Percentiles rank a stretch among this genome's conserved stretches.
Conservation (phyloP, 1,284 basidiomycete genomes). For the Ustilago trichophora region DNA sequence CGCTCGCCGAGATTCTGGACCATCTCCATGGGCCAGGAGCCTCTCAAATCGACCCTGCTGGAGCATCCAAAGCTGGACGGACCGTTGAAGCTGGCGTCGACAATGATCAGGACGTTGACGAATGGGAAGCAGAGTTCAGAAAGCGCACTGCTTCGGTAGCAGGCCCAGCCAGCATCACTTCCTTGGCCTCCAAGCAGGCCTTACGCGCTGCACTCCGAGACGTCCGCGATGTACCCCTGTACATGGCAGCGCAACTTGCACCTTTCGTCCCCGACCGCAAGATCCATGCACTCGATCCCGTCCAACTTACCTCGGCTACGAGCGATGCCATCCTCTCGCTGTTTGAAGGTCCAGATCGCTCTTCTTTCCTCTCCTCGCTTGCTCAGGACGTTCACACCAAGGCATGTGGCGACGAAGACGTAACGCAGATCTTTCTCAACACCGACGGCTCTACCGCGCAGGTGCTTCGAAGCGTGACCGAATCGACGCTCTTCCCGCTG, state of each 20-base stretch:
- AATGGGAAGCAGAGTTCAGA: constrained; percentile 55
- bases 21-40: constrained; percentile 20
- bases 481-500: constrained; percentile 45
- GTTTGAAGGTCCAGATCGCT: constrained; percentile 31
- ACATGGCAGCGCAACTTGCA: constrained; percentile 48
- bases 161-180: constrained; percentile 33
- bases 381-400: constrained; percentile 15
- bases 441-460: constrained; percentile 9
- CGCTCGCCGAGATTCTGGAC: constrained; percentile 53
- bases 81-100: background rate
- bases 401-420: background rate
- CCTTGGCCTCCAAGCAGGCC: constrained; percentile 16
- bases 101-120: constrained; percentile 23
- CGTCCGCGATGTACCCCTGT: constrained; percentile 44
- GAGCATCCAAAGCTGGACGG: background rate
- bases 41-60: background rate
- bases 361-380: constrained; percentile 25
- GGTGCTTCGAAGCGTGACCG: constrained; percentile 7
- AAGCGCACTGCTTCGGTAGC: constrained; percentile 35
- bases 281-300: constrained; percentile 38
- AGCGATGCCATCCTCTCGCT: constrained; percentile 47
- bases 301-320: constrained; percentile 35
- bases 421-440: constrained; percentile 1
- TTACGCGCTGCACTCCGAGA: constrained; percentile 15
- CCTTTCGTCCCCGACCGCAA: constrained; percentile 46